Percentiles rank a stretch among this genome's conserved stretches.
These are phyloP conservation scores for Lithohypha guttulata DNA, from an alignment of 2,329 filamentous ascomycete genomes.

Conservation along the genomic window DNA sequence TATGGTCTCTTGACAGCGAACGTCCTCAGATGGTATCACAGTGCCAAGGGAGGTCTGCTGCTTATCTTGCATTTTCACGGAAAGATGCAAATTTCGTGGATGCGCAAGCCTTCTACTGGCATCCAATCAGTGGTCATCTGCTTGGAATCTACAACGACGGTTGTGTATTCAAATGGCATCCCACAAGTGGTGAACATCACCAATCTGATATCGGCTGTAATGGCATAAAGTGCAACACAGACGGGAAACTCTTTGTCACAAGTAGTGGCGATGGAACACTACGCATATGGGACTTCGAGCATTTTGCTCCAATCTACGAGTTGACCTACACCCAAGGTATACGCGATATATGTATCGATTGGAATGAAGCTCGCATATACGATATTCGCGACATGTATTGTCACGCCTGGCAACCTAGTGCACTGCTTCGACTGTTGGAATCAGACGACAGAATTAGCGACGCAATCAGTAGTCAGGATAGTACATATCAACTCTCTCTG, in stretches of 20 bases:
- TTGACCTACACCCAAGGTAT: slow-evolving; percentile 19
- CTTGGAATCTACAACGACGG: slow-evolving; percentile 28
- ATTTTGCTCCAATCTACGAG: slow-evolving; percentile 20
- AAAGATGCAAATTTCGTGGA: slow-evolving; percentile 1
- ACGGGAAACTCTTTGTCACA: slow-evolving; percentile 23
- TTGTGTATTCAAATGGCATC: slow-evolving; percentile 29
- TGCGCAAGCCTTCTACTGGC: slow-evolving; percentile 19
- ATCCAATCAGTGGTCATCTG: slow-evolving; percentile 24
- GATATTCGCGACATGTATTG: slow-evolving; percentile 22
- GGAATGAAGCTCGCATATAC: slow-evolving; percentile 23
- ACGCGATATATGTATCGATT: slow-evolving; percentile 21
- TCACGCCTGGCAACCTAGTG: slow-evolving; percentile 25
- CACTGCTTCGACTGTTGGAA: slow-evolving; percentile 18
- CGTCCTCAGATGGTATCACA: slow-evolving; percentile 3
- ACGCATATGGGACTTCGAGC: slow-evolving; percentile 22
- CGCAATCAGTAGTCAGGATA: slow-evolving; percentile 13
- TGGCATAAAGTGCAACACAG: slow-evolving; percentile 19
- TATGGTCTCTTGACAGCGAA: slow-evolving; percentile 14
- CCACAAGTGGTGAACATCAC: slow-evolving; percentile 23
- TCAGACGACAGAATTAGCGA: slow-evolving; percentile 17
- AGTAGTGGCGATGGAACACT: slow-evolving; percentile 21
- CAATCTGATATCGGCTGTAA: slow-evolving; percentile 18
- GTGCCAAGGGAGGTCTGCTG: slow-evolving; percentile 5
- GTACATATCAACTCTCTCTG: slow-evolving; percentile 5
- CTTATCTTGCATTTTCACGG: not conserved